Conservation (phyloP, 2,329 filamentous ascomycete genomes). For the Teratosphaeria epicoccoides region DNA sequence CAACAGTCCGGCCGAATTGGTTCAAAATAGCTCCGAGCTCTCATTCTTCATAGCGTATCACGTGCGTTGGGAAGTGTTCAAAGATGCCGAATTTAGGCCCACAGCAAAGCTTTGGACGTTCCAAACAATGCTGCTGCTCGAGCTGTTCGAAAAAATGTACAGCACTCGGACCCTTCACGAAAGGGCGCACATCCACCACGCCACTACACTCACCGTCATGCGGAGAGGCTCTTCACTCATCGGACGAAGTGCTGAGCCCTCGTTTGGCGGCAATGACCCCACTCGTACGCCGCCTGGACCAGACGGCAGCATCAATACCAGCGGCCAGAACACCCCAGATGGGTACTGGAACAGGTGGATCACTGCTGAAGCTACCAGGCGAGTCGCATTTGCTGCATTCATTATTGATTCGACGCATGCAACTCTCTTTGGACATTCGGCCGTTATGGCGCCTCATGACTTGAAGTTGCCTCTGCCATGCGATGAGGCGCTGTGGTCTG, state of each 20-base stretch:
- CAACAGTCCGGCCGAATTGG: slow-evolving; percentile 61
- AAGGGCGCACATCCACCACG: slow-evolving; percentile 90
- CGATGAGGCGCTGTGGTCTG: slow-evolving; percentile 86
- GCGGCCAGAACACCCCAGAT: slow-evolving; percentile 54
- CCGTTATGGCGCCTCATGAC: slow-evolving; percentile 93
- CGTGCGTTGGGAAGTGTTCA: slow-evolving; percentile 91
- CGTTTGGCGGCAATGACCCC: slow-evolving; percentile 55
- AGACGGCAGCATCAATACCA: slow-evolving; percentile 35
- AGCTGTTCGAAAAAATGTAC: slow-evolving; percentile 97
- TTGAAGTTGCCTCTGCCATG: slow-evolving; percentile 85
- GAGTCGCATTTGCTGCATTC: slow-evolving; percentile 87
- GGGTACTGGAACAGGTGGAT: slow-evolving; percentile 98
- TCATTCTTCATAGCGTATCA: slow-evolving; percentile 89
- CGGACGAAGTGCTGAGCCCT: slow-evolving; percentile 76
- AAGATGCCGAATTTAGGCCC: slow-evolving; percentile 77
- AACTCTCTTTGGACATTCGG: slow-evolving; percentile 95
- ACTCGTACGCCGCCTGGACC: slow-evolving; percentile 36
- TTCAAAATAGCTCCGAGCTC: slow-evolving; percentile 66
- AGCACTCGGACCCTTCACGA: slow-evolving; percentile 86
- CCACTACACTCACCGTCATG: slow-evolving; percentile 91
- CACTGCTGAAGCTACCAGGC: slow-evolving; percentile 77
- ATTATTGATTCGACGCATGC: slow-evolving; percentile 92
- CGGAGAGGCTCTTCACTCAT: slow-evolving; percentile 83
- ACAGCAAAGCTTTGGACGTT: slow-evolving; percentile 95
- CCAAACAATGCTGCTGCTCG: slow-evolving; percentile 76